Evolutionary conservation across 176 grass and related monocot genomes (phyloP).

Genomic region (Puccinellia tenuiflora): DNA sequence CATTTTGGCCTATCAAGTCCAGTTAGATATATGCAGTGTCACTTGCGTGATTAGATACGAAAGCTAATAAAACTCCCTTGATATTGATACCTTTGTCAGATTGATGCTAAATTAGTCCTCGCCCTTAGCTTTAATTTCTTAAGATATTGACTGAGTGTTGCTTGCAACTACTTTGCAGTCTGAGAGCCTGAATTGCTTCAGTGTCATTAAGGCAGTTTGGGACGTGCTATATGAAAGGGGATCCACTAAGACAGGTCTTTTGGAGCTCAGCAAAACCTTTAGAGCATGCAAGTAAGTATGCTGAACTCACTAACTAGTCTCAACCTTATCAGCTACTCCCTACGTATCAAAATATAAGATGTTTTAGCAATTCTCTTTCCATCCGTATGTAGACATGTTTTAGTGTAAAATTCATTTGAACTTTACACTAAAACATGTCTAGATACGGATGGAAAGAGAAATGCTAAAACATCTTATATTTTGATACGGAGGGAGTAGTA

Average conservation of each 20-base stretch:
- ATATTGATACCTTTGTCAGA: neutral
- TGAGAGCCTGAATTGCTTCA: conserved; percentile 73
- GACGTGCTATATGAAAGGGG: conserved; percentile 45
- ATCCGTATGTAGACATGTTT: too few relatives aligned
- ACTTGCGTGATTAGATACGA: neutral
- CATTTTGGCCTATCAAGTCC: neutral
- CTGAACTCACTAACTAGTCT: neutral
- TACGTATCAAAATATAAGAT: too few relatives aligned
- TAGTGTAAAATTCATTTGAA: too few relatives aligned
- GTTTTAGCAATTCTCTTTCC: too few relatives aligned
- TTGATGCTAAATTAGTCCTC: neutral
- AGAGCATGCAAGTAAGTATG: conserved; percentile 77
- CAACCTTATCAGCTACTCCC: neutral
- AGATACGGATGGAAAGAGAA: too few relatives aligned
- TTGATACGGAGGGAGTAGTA: too few relatives aligned
- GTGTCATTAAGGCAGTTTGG: conserved; percentile 71
- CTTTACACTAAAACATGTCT: too few relatives aligned
- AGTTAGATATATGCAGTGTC: neutral
- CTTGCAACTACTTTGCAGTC: conserved; percentile 39
- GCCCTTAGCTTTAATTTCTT: neutral
- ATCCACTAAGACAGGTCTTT: conserved; percentile 37
- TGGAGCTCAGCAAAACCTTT: conserved; percentile 69
- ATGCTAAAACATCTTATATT: too few relatives aligned
- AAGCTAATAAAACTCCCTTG: neutral
- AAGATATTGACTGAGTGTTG: neutral